These are phyloP conservation scores for Saccharomycopsis hybrid DNA, from an alignment of 1,139 yeast genomes.

Conservation along the genomic window DNA sequence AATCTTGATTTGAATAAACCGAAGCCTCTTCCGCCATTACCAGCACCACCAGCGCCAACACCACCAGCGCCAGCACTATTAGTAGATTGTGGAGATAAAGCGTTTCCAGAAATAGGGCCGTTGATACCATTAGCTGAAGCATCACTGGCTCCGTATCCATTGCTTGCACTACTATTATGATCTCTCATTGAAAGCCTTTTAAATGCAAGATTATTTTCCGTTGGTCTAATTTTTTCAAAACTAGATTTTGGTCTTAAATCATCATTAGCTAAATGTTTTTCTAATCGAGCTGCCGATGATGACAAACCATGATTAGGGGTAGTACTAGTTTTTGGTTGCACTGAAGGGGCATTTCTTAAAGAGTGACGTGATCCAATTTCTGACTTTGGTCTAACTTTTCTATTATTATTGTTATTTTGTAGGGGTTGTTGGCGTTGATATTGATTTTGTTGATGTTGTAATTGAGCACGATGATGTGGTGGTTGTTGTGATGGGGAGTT, in stretches of 20 bases:
- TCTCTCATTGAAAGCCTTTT: slow-evolving; percentile 20
- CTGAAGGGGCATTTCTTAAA: no score
- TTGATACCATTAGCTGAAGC: slow-evolving; percentile 1
- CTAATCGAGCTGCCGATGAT: no score
- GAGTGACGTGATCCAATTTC: no score
- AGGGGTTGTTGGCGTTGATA: no score
- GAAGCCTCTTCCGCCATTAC: slow-evolving; percentile 1
- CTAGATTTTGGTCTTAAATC: slow-evolving; percentile 17
- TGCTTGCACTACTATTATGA: background rate
- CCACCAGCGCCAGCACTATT: background rate
- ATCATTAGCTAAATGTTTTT: no score
- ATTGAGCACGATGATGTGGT: no score
- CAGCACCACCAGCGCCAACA: background rate
- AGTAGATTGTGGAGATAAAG: slow-evolving; percentile 3
- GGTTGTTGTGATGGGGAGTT: no score
- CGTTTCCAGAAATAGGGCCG: background rate
- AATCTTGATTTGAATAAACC: slow-evolving; percentile 19
- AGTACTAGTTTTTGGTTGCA: no score
- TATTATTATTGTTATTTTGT: no score
- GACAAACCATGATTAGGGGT: no score
- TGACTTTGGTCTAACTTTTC: no score
- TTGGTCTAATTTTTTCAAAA: slow-evolving; percentile 18
- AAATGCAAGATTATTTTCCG: slow-evolving; percentile 11
- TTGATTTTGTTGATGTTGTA: no score
- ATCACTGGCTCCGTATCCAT: background rate